Evolutionary conservation across 2,329 filamentous ascomycete genomes (phyloP), one percentile per base, ranked within the genome.

Genomic region (Tolypocladium sp.): DNA sequence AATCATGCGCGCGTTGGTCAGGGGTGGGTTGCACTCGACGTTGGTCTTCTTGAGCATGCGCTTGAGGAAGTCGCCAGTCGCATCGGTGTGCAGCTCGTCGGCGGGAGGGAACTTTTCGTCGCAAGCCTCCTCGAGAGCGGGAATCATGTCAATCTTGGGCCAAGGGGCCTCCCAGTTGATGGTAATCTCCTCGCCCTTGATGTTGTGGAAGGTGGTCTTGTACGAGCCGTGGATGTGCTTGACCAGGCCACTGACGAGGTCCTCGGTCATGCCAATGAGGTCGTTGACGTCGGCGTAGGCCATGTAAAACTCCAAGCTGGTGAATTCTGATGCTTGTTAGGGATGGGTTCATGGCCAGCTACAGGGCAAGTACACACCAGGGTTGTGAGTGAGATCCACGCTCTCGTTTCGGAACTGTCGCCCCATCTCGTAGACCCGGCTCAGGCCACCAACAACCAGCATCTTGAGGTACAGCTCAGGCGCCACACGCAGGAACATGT

Each of bases 381-480:
- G 94, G 80, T 97, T 99, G 81, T 99, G 94, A 9, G 94, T 99
- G 55, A 77, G 68, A 67, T 77, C 75, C 61, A 75, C 73, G 66
- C 89, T 88, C 75, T 96, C 92, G 70, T 99, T 99, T 68, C 94
- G 82, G 84, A 99, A 99, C 73, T 96, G 91, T 65, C 92, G 88
- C 64, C 94, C 94, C 63, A 99, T 86, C 74, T 99, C 94, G 76
- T 96, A 99, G 17, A 99, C 94, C 68, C 90, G 86, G 78, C 96
- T 91, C 49, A 97, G 82, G 61, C 93, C 94, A 69, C 95, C 95
- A 38, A 99, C 93, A 56, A 97, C 89, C 60, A 88, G 81, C 86
- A 95, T 91, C 89, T 99, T 99, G 68, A 99, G 87, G 76, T 95
- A 96, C 59, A 99, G 79, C 76, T 99, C 94, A 1, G 94, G 95